Percentiles rank a stretch among this genome's conserved stretches.
Evolutionary conservation across 306 rosid genomes (phyloP).

Genomic region (Cicer cuneatum): DNA sequence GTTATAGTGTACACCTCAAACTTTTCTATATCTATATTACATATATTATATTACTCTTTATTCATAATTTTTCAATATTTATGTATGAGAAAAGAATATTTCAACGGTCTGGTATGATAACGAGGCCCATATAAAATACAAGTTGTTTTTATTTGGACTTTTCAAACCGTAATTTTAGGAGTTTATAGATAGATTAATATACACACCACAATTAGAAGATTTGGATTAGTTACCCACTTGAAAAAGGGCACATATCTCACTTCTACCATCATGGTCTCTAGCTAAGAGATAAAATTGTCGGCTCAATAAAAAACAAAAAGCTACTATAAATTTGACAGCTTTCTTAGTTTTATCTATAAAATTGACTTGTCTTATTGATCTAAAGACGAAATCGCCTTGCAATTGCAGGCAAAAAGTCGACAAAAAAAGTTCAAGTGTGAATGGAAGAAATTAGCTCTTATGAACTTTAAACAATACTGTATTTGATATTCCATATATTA

Average conservation of each 20-base stretch:
- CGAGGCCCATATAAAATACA: slow-evolving; percentile 21
- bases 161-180: slow-evolving; percentile 48
- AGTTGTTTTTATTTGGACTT: slow-evolving; percentile 38
- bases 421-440: slow-evolving; percentile 41
- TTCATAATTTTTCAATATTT: too few relatives aligned
- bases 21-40: too few relatives aligned
- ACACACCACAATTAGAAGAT: slow-evolving; percentile 11
- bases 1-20: too few relatives aligned
- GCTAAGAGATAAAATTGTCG: slow-evolving; percentile 61
- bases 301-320: slow-evolving; percentile 47
- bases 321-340: slow-evolving; percentile 19
- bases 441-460: background rate
- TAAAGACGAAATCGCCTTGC: slow-evolving; percentile 36
- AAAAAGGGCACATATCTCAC: slow-evolving; percentile 25
- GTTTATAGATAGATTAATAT: slow-evolving; percentile 41
- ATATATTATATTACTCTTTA: too few relatives aligned
- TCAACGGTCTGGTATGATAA: slow-evolving; percentile 37
- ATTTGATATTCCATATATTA: background rate
- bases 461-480: slow-evolving; percentile 1
- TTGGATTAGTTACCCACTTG: background rate
- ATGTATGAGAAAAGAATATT: background rate
- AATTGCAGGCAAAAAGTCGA: slow-evolving; percentile 29
- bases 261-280: slow-evolving; percentile 1
- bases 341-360: slow-evolving; percentile 37
- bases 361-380: slow-evolving; percentile 29